Evolutionary conservation across 2,329 filamentous ascomycete species (phyloP), one percentile per base, ranked within the genome.

Genomic region (Epichloe brachyelytri): DNA sequence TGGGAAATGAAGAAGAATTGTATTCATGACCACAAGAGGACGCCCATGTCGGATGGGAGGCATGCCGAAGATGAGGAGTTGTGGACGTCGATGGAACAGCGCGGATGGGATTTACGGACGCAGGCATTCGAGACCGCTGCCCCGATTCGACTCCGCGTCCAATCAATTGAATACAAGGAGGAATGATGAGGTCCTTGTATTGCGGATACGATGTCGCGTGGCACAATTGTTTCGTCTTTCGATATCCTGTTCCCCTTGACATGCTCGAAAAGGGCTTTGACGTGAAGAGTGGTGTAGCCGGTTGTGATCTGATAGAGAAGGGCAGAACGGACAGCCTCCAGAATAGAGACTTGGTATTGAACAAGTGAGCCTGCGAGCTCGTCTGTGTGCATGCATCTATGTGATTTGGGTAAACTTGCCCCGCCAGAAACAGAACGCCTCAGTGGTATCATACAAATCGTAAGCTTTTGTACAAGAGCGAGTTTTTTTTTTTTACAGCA

Each of bases 81-180:
- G 14, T 67, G 65, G 62, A 53, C 58, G 5, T 50, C 43, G 15
- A 55, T 71, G 54, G 43, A 46, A 3, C 51, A 49, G 8, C 57
- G 58, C 30, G 67, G 69, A 0, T 71, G 69, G 69, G 63, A 66
- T 39, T 30, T 67, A 5, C 55, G 61, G 4, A 57, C 62, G 3
- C 66, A 68, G 49, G 58, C 62, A 0, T 60, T 71, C 15, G 69
- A 71, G 58, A 69, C 66, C 1, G 58, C 53, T 1, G 63, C 64
- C 1, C 66, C 69, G 1, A 57, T 67, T 15, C 62, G 68, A 6
- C 50, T 71, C 30, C 52, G 55, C 7, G 55, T 59, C 22, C 57
- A 57, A 30, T 34, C 54, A 2, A 50, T 48, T 37, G 40, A 46
- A n/a, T 56, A 59, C 48, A 68, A 66, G 52, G 53, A 62, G 11